phyloP scores from a whole-genome alignment of 148 eudicot species.

The Nyssa sinensis region DNA sequence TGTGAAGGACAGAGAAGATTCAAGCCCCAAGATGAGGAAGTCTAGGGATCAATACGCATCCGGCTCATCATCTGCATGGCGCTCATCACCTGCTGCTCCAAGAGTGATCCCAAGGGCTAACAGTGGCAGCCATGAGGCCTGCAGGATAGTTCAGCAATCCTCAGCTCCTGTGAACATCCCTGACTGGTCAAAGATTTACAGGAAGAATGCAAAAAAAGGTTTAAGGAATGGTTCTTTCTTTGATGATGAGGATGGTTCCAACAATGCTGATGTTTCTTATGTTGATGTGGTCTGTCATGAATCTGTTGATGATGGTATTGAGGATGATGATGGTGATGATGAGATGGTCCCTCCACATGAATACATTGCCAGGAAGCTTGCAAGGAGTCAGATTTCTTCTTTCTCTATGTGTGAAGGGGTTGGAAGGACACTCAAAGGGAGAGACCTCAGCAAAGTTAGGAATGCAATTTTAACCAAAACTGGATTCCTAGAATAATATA shows the following conservation, averaged over 20 bases:
- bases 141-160: constrained; percentile 25
- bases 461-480: constrained; percentile 74
- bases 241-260: neutral
- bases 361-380: constrained; percentile 60
- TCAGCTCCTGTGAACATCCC: constrained; percentile 69
- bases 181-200: constrained; percentile 58
- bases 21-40: constrained; percentile 18
- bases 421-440: constrained; percentile 94
- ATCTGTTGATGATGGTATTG: constrained; percentile 19
- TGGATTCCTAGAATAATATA: constrained; percentile 63
- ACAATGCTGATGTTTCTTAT: neutral
- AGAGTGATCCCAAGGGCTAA: constrained; percentile 53
- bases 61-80: constrained; percentile 26
- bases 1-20: constrained; percentile 31
- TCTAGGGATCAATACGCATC: constrained; percentile 19
- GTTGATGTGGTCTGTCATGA: constrained; percentile 11
- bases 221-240: too few species aligned
- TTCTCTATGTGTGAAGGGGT: constrained; percentile 77
- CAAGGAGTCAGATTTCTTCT: constrained; percentile 63
- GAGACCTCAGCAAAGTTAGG: constrained; percentile 78
- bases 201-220: constrained; percentile 15
- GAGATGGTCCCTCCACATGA: constrained; percentile 88
- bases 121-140: constrained; percentile 14
- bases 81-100: constrained; percentile 25
- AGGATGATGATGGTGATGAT: constrained; percentile 35